Percentiles rank a stretch among this genome's conserved stretches.
Conservation (phyloP, 805 yeast genomes). For the Wickerhamomyces sydowiorum region DNA sequence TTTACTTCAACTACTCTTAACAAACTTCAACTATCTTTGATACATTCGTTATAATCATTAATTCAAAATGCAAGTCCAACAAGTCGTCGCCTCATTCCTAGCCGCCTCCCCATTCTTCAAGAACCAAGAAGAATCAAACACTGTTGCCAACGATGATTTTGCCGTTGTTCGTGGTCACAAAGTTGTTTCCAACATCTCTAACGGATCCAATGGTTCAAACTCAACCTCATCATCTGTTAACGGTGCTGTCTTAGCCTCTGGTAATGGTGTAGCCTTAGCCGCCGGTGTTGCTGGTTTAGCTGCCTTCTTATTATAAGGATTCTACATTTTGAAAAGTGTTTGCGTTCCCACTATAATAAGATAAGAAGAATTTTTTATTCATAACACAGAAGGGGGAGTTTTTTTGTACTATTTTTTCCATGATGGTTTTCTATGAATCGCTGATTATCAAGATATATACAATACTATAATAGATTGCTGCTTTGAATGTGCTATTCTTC, state of each 20-base stretch:
- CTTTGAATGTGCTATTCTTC: too few species aligned
- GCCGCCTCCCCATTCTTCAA: conserved; percentile 19
- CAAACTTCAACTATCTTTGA: too few species aligned
- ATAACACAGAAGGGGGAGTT: too few species aligned
- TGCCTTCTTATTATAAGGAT: conserved; percentile 20
- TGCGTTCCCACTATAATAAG: too few species aligned
- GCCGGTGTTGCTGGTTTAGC: conserved; percentile 19
- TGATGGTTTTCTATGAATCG: too few species aligned
- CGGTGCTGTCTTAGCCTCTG: conserved; percentile 14
- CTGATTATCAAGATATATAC: too few species aligned
- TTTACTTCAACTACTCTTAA: too few species aligned
- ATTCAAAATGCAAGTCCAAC: conserved; percentile 23
- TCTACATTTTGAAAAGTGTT: too few species aligned
- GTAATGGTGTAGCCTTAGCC: conserved; percentile 18
- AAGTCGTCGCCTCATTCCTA: conserved; percentile 23
- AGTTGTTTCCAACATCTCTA: conserved; percentile 13
- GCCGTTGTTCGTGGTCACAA: conserved; percentile 11
- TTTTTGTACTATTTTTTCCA: too few species aligned
- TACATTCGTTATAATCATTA: background rate
- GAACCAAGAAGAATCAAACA: conserved; percentile 1
- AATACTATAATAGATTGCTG: too few species aligned
- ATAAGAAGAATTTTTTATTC: too few species aligned
- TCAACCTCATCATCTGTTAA: conserved; percentile 20
- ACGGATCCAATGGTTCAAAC: conserved; percentile 16
- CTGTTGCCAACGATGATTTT: conserved; percentile 8